Evolutionary conservation across 2,329 filamentous ascomycete species (phyloP), one percentile per base, ranked within the genome.

Genomic region (Fusarium napiforme): DNA sequence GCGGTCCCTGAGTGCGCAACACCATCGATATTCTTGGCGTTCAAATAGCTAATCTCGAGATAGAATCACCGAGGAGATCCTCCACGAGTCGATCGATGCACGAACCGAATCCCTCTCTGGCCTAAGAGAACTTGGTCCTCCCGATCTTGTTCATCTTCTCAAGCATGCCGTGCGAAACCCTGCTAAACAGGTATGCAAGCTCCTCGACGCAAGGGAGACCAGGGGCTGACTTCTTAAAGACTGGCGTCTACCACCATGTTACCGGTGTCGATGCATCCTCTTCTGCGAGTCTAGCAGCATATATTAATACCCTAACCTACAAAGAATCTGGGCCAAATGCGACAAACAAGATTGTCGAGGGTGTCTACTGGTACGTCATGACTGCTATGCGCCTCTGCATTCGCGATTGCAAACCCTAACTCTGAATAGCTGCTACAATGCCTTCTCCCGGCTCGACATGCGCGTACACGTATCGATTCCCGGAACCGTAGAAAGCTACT

Each of bases 241-340:
- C 91, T 70, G 96, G 96, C 67, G 92, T 98, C 63, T 99, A 99
- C 82, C 96, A 99, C 83, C 96, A 99, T 91, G 95, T 98, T 77
- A 97, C 95, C 43, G 96, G 96, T 69, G 92, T 98, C 80, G 96
- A 99, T 84, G 96, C 96, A 55, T 99, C 96, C 5, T 98, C 96
- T 11, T 98, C 96, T 15, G 96, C 96, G 67, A 98, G 96, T 84
- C 86, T 99, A 67, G 96, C 96, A 45, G 96, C 96, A 77, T 99
- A 99, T 84, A 97, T 99, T 84, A 99, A 98, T 83, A 98, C 96
- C 43, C 88, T 99, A 69, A 98, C 95, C 50, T 97, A 98, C 84
- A 93, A 93, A 73, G 93, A 96, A 60, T 91, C 92, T 73, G 93
- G 96, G 75, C 94, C 92, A 18, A 88, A 87, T 63, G 86, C 87